Evolutionary conservation across 179 eudicot species (phyloP), one percentile per base, ranked within the genome.

Genomic region (Dionaea muscipula): DNA sequence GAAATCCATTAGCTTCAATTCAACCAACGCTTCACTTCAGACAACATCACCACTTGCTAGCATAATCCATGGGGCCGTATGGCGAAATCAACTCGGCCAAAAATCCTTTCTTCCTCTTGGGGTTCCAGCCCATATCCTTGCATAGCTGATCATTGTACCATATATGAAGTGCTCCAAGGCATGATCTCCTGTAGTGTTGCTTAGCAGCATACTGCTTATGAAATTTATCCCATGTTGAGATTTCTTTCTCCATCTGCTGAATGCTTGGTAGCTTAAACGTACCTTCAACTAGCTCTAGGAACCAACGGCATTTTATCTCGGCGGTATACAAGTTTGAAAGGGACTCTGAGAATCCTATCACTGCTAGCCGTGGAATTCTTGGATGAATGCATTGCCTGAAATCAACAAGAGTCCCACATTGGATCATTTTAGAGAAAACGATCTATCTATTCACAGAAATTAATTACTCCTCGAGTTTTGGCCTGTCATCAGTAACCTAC

Each of bases 351-450:
- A 68, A 73, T 50, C 91, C 83, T 22, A 78, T 72, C 4, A 76
- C 57, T 3, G 86, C 91, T 37, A 75, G 52, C 19, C 73, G 84
- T 39, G 91, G 91, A 43, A 83, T 80, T 10, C 74, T 53, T 21
- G 91, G 82, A 67, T 80, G 83, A 45, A 78, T 64, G 62, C 81
- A 73, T 60, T 78, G 69, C 72, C 81, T 81, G 14, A 9, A 26
- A 43, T 24, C 9, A 4, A 56, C 33, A 38, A 25, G 23, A 38
- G 38, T 51, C 23, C 0, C n/a, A n/a, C n/a, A n/a, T n/a, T n/a
- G n/a, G n/a, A n/a, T n/a, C n/a, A n/a, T n/a, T n/a, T n/a, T n/a
- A n/a, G n/a, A n/a, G n/a, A n/a, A n/a, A n/a, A n/a, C n/a, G n/a
- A n/a, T n/a, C n/a, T n/a, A n/a, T n/a, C n/a, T n/a, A n/a, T n/a